A percentile compares a stretch with the other conserved stretches of the same genome.
Evolutionary conservation across 2,329 filamentous ascomycete genomes (phyloP).

Genomic region (Cercospora sp.): DNA sequence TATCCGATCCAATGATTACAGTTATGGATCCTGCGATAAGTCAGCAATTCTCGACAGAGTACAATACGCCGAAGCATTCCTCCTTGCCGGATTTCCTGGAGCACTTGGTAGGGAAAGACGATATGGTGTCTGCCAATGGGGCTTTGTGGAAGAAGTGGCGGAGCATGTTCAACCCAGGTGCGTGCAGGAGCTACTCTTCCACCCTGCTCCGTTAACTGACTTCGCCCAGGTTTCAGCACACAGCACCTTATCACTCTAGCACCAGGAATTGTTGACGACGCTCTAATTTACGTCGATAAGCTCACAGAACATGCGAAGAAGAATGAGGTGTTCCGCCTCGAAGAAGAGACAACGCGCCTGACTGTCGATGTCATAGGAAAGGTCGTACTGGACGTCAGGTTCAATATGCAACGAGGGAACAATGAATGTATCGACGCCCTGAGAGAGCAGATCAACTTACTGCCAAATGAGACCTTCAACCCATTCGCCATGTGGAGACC

Average conservation of each 20-base stretch:
- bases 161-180: constrained; percentile 44
- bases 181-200: background rate
- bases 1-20: constrained; percentile 23
- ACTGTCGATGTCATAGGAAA: constrained; percentile 48
- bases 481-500: constrained; percentile 27
- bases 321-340: constrained; percentile 43
- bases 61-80: constrained; percentile 20
- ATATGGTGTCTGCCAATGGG: constrained; percentile 40
- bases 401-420: constrained; percentile 39
- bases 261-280: constrained; percentile 42
- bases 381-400: constrained; percentile 41
- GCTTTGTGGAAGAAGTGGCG: constrained; percentile 47
- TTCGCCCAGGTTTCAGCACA: constrained; percentile 37
- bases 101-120: constrained; percentile 25
- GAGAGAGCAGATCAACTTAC: constrained; percentile 36
- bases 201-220: background rate
- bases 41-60: constrained; percentile 25
- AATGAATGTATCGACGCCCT: constrained; percentile 43
- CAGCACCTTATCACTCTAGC: constrained; percentile 44
- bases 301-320: constrained; percentile 40
- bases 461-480: constrained; percentile 26
- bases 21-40: constrained; percentile 26
- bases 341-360: constrained; percentile 43
- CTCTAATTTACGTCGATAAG: constrained; percentile 36
- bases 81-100: constrained; percentile 20